Evolutionary conservation across 2,329 filamentous ascomycete genomes (phyloP), one percentile per base, ranked within the genome.

Genomic region (Apiospora saccharicola): DNA sequence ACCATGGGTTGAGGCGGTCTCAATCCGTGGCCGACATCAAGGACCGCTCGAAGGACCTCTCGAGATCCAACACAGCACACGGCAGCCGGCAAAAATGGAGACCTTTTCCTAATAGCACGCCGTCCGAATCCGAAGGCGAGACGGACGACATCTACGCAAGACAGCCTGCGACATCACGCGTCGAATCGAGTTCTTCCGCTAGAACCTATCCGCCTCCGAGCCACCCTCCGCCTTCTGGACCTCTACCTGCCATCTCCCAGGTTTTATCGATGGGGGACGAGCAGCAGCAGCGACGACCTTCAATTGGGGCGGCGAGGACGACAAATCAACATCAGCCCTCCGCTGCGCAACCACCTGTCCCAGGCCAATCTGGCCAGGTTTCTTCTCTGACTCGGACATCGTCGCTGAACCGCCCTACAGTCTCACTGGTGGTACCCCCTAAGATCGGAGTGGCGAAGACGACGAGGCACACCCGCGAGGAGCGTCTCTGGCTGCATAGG

Each of bases 401-500:
- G 71, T 49, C 57, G 44, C 26, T 68, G 61, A n/a, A 1, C n/a
- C 16, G 41, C 46, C 43, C 70, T 16, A 51, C 6, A 22, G 51
- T 22, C 4, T 34, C 22, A 26, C 24, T 57, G 43, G 57, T 61
- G 34, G 49, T 47, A 24, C 5, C 10, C 22, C 22, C n/a, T 30
- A 43, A 26, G 64, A 5, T 70, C 64, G 37, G 53, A 12, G 16
- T 68, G 22, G 34, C 68, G 10, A 71, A 68, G 34, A 61, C 67
- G 26, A 73, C 67, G 24, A 74, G 74, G 10, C 71, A 76, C 26
- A 77, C 77, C 14, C 51, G 75, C 3, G 75, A 76, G 68, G 78
- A 79, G 51, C 73, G 77, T 8, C 73, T 78, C 37, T 79, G 78
- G 78, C 68, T 79, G 41, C 78, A 79, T 71, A 70, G 74, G 43